Conservation (phyloP, 257 asterid genomes). For the Solanum habrochaites region DNA sequence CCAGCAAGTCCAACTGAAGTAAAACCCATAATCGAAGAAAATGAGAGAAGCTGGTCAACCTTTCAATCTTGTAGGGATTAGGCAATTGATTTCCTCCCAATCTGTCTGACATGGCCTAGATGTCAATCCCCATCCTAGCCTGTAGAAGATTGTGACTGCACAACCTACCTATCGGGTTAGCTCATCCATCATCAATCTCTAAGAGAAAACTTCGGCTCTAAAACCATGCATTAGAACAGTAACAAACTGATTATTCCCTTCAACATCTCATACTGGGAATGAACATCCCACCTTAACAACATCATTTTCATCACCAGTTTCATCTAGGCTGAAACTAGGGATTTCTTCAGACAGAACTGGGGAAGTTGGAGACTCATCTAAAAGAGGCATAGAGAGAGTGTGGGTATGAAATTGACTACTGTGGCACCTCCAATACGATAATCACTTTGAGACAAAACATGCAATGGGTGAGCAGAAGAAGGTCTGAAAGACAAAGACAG, state of each 20-base stretch:
- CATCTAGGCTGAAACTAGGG: slow-evolving; percentile 56
- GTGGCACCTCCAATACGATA: slow-evolving; percentile 52
- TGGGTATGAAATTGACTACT: slow-evolving; percentile 63
- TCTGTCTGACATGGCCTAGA: slow-evolving; percentile 76
- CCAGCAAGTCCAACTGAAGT: slow-evolving; percentile 69
- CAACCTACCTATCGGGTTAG: slow-evolving; percentile 70
- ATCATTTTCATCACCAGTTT: slow-evolving; percentile 37
- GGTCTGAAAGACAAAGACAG: slow-evolving; percentile 50
- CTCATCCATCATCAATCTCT: slow-evolving; percentile 75
- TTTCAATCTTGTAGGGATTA: slow-evolving; percentile 80
- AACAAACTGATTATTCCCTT: slow-evolving; percentile 50
- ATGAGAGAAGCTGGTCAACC: slow-evolving; percentile 81
- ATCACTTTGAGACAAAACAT: slow-evolving; percentile 30
- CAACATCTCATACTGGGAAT: slow-evolving; percentile 24
- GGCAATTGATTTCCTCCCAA: slow-evolving; percentile 71
- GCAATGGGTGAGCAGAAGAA: slow-evolving; percentile 36
- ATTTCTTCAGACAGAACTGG: slow-evolving; percentile 55
- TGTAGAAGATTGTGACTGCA: slow-evolving; percentile 74
- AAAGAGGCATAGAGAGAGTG: slow-evolving; percentile 58
- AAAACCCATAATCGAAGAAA: slow-evolving; percentile 60
- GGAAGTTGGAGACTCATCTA: slow-evolving; percentile 55
- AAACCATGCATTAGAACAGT: slow-evolving; percentile 89
- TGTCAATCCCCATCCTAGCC: slow-evolving; percentile 96
- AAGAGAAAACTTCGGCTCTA: slow-evolving; percentile 83
- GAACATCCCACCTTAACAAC: slow-evolving; percentile 30